A percentile compares a stretch with the other conserved stretches of the same genome.
These are phyloP conservation scores for Porpolomopsis calyptriformis DNA, from an alignment of 768 basidiomycete species.

Conservation along the genomic window DNA sequence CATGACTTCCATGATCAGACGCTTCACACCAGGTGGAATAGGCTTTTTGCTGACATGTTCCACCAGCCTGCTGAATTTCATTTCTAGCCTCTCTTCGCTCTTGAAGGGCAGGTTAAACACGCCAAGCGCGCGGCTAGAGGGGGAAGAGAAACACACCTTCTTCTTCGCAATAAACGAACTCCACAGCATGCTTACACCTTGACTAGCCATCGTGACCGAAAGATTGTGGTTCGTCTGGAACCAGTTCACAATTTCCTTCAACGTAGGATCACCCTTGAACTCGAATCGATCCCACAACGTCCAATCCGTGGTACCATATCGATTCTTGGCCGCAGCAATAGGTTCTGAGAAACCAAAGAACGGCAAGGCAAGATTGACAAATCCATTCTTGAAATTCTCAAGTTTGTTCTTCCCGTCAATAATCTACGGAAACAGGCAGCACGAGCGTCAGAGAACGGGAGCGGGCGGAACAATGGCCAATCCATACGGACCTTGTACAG, in stretches of 20 bases:
- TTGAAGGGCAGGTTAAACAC: slow-evolving; percentile 19
- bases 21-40: slow-evolving; percentile 70
- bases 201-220: slow-evolving; percentile 89
- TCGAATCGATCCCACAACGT: slow-evolving; percentile 98
- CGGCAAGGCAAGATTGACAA: slow-evolving; percentile 92
- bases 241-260: slow-evolving; percentile 74
- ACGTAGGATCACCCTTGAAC: slow-evolving; percentile 79
- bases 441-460: slow-evolving; percentile 3
- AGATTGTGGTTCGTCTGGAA: slow-evolving; percentile 80
- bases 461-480: not conserved
- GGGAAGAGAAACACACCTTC: slow-evolving; percentile 50
- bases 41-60: slow-evolving; percentile 94
- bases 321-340: slow-evolving; percentile 77
- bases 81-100: slow-evolving; percentile 78
- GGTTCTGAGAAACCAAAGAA: slow-evolving; percentile 99
- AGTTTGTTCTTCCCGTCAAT: slow-evolving; percentile 92
- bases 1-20: slow-evolving; percentile 91
- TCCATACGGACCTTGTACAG: slow-evolving; percentile 74
- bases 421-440: slow-evolving; percentile 53
- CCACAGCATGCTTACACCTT: slow-evolving; percentile 98
- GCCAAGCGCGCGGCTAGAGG: not conserved
- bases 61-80: slow-evolving; percentile 86
- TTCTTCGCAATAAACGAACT: slow-evolving; percentile 86
- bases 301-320: slow-evolving; percentile 86
- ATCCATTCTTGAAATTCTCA: slow-evolving; percentile 97